These are phyloP conservation scores for Cryptococcus amylolentus DNA, from an alignment of 1,284 basidiomycete genomes.

Conservation along the genomic window DNA sequence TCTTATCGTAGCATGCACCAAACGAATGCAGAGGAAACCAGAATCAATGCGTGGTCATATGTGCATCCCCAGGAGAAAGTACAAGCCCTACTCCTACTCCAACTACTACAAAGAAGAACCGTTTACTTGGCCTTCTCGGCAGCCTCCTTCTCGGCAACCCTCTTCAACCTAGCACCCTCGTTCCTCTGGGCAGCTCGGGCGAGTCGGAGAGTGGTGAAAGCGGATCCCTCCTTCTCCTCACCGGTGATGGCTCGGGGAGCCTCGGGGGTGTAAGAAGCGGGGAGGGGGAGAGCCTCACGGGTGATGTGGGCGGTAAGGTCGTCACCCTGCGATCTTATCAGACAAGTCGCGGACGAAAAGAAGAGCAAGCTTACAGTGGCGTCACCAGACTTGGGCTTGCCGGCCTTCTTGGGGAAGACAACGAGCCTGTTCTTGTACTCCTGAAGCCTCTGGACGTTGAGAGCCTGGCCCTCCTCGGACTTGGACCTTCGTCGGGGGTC, in stretches of 20 bases:
- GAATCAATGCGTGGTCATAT: slow-evolving; percentile 7
- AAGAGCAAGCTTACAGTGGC: slow-evolving; percentile 65
- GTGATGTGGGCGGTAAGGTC: slow-evolving; percentile 79
- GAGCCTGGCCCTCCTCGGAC: slow-evolving; percentile 92
- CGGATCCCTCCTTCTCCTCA: slow-evolving; percentile 85
- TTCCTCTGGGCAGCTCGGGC: slow-evolving; percentile 79
- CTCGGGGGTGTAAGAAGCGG: slow-evolving; percentile 67
- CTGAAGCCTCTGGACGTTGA: slow-evolving; percentile 93
- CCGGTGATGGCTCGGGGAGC: slow-evolving; percentile 88
- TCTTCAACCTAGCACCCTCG: slow-evolving; percentile 79
- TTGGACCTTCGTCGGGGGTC: slow-evolving; percentile 97
- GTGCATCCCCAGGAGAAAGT: slow-evolving; percentile 16
- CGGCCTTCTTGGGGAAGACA: slow-evolving; percentile 93
- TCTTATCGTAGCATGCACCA: not conserved
- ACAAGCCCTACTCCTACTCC: slow-evolving; percentile 1
- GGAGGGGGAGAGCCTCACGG: slow-evolving; percentile 67
- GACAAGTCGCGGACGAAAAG: slow-evolving; percentile 7
- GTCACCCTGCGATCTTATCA: slow-evolving; percentile 59
- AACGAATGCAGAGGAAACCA: not conserved
- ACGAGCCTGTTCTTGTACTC: slow-evolving; percentile 76
- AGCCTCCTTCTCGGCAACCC: slow-evolving; percentile 51
- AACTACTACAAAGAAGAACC: slow-evolving; percentile 2
- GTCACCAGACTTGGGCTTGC: slow-evolving; percentile 94
- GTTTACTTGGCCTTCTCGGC: slow-evolving; percentile 48
- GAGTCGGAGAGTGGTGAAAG: slow-evolving; percentile 83